These are phyloP conservation scores for Phytomonas francai DNA, from an alignment of 208 protist species.

Conservation along the genomic window DNA sequence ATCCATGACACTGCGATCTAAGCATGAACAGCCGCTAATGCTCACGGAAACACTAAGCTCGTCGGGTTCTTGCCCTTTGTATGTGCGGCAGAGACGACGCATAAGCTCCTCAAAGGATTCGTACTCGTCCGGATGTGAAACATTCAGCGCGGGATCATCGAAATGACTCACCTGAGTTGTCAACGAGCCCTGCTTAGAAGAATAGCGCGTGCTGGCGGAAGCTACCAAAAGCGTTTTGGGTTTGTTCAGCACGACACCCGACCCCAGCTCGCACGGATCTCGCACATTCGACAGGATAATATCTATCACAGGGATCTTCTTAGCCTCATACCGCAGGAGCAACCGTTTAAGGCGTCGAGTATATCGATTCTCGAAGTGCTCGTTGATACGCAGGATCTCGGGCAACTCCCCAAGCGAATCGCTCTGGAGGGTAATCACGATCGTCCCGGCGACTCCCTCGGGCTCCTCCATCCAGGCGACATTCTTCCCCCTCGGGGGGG, in stretches of 20 bases:
- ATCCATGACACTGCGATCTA: conserved; percentile 40
- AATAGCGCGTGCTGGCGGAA: neutral
- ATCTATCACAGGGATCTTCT: conserved; percentile 50
- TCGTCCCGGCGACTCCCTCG: conserved; percentile 43
- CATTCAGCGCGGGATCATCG: conserved; percentile 20
- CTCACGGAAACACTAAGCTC: conserved; percentile 27
- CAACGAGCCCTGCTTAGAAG: neutral
- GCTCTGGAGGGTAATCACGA: conserved; percentile 59
- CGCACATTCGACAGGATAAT: conserved; percentile 55
- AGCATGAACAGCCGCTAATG: conserved; percentile 58
- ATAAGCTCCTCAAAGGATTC: conserved; percentile 64
- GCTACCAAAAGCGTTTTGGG: neutral
- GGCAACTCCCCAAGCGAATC: conserved; percentile 43
- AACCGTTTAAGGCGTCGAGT: conserved; percentile 49
- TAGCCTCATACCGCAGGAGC: conserved; percentile 39
- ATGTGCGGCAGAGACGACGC: conserved; percentile 32
- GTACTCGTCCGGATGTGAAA: conserved; percentile 14
- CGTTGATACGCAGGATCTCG: conserved; percentile 19
- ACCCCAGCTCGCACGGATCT: conserved; percentile 22
- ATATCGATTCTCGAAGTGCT: conserved; percentile 29
- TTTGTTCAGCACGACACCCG: neutral
- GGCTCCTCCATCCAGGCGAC: conserved; percentile 21
- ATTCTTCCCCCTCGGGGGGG: conserved; percentile 14
- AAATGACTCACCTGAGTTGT: conserved; percentile 12
- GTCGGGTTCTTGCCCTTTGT: conserved; percentile 33